Base-by-base conservation (phyloP, 805 yeast genomes). In the Barnettozyma vustinii region DNA sequence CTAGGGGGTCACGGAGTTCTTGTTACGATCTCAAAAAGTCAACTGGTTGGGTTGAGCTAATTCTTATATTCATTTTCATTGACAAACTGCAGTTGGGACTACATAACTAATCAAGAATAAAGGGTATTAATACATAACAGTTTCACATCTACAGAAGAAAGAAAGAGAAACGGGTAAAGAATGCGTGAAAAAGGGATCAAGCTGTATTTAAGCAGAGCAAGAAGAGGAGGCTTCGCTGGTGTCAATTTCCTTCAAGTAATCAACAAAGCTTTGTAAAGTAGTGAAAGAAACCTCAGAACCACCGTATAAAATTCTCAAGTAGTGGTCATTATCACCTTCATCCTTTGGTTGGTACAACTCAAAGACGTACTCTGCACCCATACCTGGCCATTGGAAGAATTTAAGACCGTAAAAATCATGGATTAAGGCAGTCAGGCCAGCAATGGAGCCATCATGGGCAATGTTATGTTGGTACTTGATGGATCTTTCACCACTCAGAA, bases 371-470 rank as follows among this genome's bases (percentile, higher is more conserved):
- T 72, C 72, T 23, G 76, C 53, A n/a, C 75, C 77, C 75, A 72
- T 71, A 7, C 75, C 77, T 13, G 77, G 77, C 77, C 77, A 72
- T 53, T 73, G 63, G 49, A 72, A 63, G 19, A 50, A 49, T 16
- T 57, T 56, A 21, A 68, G 56, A 15, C 53, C 52, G 5, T 46
- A 35, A 30, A 54, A 59, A 13, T 59, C 61, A 27, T 69, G 68
- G 19, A 72, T 60, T 25, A 71, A 63, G 1, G 70, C 70, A 12
- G 70, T 57, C 37, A 66, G 52, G 5, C 63, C 66, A 8, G 67
- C 53, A 37, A 70, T 48, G 18, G 73, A 63, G 23, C 77, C 71
- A 59, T 71, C 72, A 56, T 73, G 76, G 3, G 72, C 75, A 52
- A 72, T 62, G 45, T 68, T 71, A 52, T 72, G 76, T 42, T 63